Base-by-base conservation (phyloP, 2,329 filamentous ascomycete genomes). In the Neopestalotiopsis sp. region DNA sequence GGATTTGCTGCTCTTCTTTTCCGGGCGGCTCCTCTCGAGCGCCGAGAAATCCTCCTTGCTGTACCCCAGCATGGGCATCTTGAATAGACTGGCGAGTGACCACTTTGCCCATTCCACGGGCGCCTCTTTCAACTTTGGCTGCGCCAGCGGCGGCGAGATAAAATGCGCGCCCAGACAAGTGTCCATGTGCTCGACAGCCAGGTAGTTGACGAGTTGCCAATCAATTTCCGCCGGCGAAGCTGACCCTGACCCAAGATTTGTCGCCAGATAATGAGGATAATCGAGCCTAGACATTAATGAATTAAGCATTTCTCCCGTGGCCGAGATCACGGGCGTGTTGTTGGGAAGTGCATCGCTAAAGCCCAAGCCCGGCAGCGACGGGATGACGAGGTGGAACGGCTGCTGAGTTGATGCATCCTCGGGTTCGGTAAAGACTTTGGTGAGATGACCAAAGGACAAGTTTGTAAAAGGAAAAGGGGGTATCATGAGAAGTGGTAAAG, bases 401-500 rank as follows among this genome's bases (percentile, higher is more conserved):
- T 88, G 86, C 20, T 79, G 74, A 57, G 74, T 73, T 67, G 77
- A 73, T 72, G 79, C 76, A 78, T 84, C 81, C 10, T 85, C 79
- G 1, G 89, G 88, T 28, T 88, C 81, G 3, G 85, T 86, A 58
- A 92, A 81, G 4, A 82, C 80, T 38, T 85, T 80, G 66, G 91
- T 81, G 68, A 91, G 81, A 38, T 89, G 86, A 9, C 82, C 80
- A 20, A 91, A 81, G 4, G 89, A 88, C 49, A 92, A 79, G 72
- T 91, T 91, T 17, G 89, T 88, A 57, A 90, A 85, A 1, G 91
- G 90, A 74, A 91, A 92, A 2, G 88, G 87, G 63, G 91, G 91
- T 73, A 90, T 84, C 67, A 92, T 81, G 24, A 93, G 83, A 32
- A 93, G 80, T 1, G 91, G 90, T 30, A 92, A 81, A 5, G 90